A percentile compares a stretch with the other conserved stretches of the same genome.
phyloP scores from a whole-genome alignment of 495 filamentous ascomycete species.

The Hypoxylon trugodes region DNA sequence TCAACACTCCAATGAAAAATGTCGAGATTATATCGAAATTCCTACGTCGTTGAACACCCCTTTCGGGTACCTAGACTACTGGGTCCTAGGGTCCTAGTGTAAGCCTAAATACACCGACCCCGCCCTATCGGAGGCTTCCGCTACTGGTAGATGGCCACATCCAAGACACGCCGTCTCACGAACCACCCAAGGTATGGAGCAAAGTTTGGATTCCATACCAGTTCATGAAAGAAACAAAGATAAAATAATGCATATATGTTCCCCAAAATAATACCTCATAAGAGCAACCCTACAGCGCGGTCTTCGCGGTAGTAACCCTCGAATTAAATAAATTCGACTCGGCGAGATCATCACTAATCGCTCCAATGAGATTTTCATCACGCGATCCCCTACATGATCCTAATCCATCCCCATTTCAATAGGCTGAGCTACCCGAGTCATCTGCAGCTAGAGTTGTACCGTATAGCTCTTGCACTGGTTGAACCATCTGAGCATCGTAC shows the following conservation, averaged over 20 bases:
- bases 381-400: constrained; percentile 39
- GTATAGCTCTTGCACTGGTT: constrained; percentile 17
- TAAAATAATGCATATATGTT: constrained; percentile 8
- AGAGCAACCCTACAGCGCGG: constrained; percentile 13
- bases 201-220: constrained; percentile 3
- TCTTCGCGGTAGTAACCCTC: constrained; percentile 16
- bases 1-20: constrained; percentile 1
- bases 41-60: constrained; percentile 17
- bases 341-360: constrained; percentile 26
- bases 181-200: no score
- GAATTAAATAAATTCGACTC: constrained; percentile 15
- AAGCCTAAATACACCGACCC: constrained; percentile 23
- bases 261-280: constrained; percentile 7
- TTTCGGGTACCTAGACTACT: constrained; percentile 1
- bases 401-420: constrained; percentile 26
- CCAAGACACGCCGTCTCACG: constrained; percentile 17
- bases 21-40: constrained; percentile 34
- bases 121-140: constrained; percentile 40
- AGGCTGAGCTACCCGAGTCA: constrained; percentile 42
- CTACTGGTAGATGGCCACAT: constrained; percentile 11
- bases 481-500: constrained; percentile 18
- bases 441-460: constrained; percentile 37
- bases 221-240: constrained; percentile 12
- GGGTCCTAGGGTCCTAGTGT: constrained; percentile 1
- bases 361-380: constrained; percentile 34